phyloP scores from a whole-genome alignment of 306 rosid genomes.

The Potentilla sterilis region DNA sequence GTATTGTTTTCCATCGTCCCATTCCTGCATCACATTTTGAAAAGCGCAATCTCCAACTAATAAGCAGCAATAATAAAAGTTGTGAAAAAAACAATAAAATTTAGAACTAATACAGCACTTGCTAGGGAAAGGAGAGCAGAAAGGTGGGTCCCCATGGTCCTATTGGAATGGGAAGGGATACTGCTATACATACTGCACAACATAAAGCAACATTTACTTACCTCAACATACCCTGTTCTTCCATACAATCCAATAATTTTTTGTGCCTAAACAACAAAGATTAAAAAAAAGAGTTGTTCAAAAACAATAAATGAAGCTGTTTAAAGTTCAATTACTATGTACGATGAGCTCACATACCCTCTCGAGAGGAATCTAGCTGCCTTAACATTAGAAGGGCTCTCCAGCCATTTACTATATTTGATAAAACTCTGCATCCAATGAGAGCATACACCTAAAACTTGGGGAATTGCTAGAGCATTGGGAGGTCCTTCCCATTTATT shows the following conservation, averaged over 20 bases:
- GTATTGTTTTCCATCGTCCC: conserved; percentile 38
- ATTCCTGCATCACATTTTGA: conserved; percentile 64
- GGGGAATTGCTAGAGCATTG: conserved; percentile 68
- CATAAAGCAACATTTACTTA: conserved; percentile 38
- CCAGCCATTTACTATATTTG: conserved; percentile 89
- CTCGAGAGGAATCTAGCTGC: conserved; percentile 82
- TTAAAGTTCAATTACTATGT: conserved; percentile 24
- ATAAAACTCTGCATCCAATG: conserved; percentile 96
- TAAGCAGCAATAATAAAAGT: not conserved
- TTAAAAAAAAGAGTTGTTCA: not conserved
- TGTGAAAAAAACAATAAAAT: not conserved
- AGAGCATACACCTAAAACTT: conserved; percentile 78
- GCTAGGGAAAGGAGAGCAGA: not conserved
- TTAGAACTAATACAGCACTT: not conserved
- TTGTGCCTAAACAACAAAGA: conserved; percentile 61
- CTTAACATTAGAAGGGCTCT: conserved; percentile 84
- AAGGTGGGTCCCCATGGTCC: not conserved
- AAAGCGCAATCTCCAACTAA: not conserved
- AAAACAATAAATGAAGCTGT: conserved; percentile 25
- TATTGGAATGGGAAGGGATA: not conserved
- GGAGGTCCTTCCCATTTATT: conserved; percentile 75
- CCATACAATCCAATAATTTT: conserved; percentile 70
- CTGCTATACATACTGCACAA: not conserved
- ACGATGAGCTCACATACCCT: conserved; percentile 64
- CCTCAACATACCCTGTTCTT: conserved; percentile 69